Conservation (phyloP, 2,329 filamentous ascomycete species). For the Pestalotiopsis sp. region DNA sequence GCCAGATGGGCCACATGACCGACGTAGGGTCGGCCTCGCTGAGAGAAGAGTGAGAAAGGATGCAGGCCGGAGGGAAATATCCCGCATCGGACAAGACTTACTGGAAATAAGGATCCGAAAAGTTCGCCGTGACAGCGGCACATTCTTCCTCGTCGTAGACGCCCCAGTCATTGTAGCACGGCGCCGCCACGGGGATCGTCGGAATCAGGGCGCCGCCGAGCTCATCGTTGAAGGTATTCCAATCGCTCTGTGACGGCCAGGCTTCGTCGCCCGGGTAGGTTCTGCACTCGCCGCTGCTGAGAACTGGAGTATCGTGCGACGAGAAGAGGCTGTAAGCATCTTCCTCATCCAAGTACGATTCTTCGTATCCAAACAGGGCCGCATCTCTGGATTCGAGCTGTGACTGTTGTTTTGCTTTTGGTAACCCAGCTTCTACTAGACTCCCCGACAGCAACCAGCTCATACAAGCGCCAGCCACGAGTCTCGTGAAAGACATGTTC, state of each 20-base stretch:
- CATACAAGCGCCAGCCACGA: background rate
- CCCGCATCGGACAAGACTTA: constrained; percentile 7
- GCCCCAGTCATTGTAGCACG: constrained; percentile 28
- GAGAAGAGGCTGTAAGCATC: background rate
- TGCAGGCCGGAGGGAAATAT: background rate
- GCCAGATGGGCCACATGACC: constrained; percentile 39
- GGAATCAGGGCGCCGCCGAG: constrained; percentile 29
- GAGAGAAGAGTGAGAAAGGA: too few relatives aligned
- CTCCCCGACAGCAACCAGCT: background rate
- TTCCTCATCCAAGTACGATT: background rate
- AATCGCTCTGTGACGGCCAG: constrained; percentile 25
- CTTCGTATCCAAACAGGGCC: constrained; percentile 9
- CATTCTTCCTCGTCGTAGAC: constrained; percentile 28
- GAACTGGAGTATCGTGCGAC: background rate
- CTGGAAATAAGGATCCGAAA: constrained; percentile 24
- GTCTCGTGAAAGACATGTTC: background rate
- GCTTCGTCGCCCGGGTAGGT: constrained; percentile 26
- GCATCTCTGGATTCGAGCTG: background rate
- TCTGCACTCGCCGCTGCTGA: constrained; percentile 21
- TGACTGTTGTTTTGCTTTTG: background rate
- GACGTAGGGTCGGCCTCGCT: constrained; percentile 21
- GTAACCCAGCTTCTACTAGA: background rate
- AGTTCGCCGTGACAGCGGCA: constrained; percentile 23
- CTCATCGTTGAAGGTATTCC: constrained; percentile 24
- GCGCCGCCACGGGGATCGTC: constrained; percentile 29